Evolutionary conservation across 352 stramenopile species (phyloP), one percentile per base, ranked within the genome.

Genomic region (Phytophthora parvispora): DNA sequence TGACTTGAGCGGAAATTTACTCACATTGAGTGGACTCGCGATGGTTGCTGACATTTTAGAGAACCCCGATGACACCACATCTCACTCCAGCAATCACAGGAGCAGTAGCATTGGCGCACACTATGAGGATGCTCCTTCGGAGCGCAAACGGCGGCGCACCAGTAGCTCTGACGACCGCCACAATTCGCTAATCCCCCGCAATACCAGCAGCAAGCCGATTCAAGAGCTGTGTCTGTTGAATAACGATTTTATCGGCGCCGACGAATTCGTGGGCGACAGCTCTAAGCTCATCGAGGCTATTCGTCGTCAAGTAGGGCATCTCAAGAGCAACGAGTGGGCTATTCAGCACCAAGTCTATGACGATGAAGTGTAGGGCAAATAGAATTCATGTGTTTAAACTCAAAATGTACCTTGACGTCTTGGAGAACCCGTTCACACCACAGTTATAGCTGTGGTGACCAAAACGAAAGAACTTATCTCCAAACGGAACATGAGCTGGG

Each of bases 331-430:
- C 53, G 76, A 86, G 34, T 93, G 85, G 84, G 72, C 76, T 38
- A 76, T 60, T 56, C 81, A 81, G 53, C 78, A 84, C 24, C 90
- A 88, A 66, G 87, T 95, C n/a, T 95, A 95, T 65, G 87, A 95
- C 32, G 87, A 95, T 57, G 87, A 95, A 75, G 81, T 93, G 8
- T 95, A 84, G 69, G 34, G 24, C 54, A 71, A 60, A 67, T 45
- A 57, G 27, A 64, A 50, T 27, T 53, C 24, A 43, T 52, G 22
- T 54, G 52, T 48, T 55, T 20, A 38, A 38, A 64, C 16, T 60
- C 20, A 63, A 65, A 34, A 50, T 60, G 56, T 34, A 67, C 49
- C 36, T 55, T 51, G 27, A 16, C 31, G 12, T n/a, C 20, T 50
- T 36, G 43, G 57, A 22, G 31, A 61, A 47, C 24, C 60, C 47